Conservation (phyloP, 139 green algal species). For the Micractinium conductrix region DNA sequence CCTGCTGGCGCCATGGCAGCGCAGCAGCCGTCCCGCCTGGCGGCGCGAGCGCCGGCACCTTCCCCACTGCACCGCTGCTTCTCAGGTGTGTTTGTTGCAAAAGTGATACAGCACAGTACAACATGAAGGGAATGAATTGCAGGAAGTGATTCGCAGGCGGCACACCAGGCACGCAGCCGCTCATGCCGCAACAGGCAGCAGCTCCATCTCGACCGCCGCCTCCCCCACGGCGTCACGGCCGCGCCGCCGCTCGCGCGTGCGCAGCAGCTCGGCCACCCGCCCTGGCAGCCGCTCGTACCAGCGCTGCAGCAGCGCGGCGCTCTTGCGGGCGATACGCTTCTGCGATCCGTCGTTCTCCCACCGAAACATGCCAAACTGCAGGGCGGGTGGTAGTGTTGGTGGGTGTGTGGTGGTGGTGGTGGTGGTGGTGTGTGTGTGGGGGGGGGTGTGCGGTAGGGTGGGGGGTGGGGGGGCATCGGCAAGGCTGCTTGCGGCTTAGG, state of each 20-base stretch:
- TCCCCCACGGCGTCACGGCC: neutral
- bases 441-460: neutral
- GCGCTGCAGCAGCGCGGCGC: slow-evolving; percentile 11
- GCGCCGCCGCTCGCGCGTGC: neutral
- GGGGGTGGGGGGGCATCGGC: neutral
- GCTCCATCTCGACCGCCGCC: neutral
- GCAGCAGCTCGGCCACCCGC: slow-evolving; percentile 4
- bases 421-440: neutral
- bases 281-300: slow-evolving; percentile 36
- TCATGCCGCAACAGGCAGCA: neutral
- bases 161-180: neutral
- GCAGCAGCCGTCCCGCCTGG: no score
- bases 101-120: no score
- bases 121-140: no score
- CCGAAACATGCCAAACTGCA: slow-evolving; percentile 47
- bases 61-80: no score
- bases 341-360: slow-evolving; percentile 45
- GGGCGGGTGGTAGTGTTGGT: no score
- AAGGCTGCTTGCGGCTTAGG: no score
- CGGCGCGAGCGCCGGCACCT: no score
- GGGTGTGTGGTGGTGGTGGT: no score
- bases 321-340: slow-evolving; percentile 17
- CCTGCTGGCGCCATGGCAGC: no score
- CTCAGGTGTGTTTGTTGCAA: no score
- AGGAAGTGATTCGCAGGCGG: no score